These are phyloP conservation scores for Rhytidiadelphus loreus DNA, from an alignment of 225 moss, liverwort and hornwort species.

Conservation along the genomic window DNA sequence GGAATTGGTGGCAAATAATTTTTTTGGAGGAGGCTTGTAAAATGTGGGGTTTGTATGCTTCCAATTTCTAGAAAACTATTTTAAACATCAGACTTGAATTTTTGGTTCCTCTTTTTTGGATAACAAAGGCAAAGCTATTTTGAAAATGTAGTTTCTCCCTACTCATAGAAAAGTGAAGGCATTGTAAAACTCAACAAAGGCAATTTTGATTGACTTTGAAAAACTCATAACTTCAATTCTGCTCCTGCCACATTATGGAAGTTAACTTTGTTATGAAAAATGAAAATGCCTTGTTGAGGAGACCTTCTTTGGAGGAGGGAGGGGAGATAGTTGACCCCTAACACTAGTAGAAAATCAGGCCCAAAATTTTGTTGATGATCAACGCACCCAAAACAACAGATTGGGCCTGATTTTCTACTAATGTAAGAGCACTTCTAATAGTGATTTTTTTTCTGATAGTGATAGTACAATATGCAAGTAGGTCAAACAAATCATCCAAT, in stretches of 20 bases:
- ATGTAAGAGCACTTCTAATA: background rate
- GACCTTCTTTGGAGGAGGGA: background rate
- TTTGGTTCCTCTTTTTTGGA: too few relatives aligned
- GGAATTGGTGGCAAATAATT: too few relatives aligned
- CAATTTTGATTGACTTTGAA: background rate
- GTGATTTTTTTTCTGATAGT: background rate
- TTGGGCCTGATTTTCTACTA: too few relatives aligned
- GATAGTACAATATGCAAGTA: background rate
- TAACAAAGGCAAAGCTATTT: background rate
- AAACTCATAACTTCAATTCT: background rate
- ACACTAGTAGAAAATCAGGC: too few relatives aligned
- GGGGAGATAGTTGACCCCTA: background rate
- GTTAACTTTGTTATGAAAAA: background rate
- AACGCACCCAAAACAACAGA: too few relatives aligned
- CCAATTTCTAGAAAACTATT: background rate
- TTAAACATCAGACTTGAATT: too few relatives aligned
- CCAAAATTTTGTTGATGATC: too few relatives aligned
- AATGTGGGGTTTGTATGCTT: background rate
- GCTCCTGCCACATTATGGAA: accelerated
- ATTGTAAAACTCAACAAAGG: accelerated
- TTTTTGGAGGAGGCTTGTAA: too few relatives aligned
- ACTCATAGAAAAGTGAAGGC: background rate
- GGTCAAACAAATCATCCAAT: background rate
- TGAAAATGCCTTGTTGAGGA: accelerated
- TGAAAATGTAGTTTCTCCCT: background rate